These are phyloP conservation scores for Lycium ferocissimum DNA, from an alignment of 257 asterid species.

Conservation along the genomic window DNA sequence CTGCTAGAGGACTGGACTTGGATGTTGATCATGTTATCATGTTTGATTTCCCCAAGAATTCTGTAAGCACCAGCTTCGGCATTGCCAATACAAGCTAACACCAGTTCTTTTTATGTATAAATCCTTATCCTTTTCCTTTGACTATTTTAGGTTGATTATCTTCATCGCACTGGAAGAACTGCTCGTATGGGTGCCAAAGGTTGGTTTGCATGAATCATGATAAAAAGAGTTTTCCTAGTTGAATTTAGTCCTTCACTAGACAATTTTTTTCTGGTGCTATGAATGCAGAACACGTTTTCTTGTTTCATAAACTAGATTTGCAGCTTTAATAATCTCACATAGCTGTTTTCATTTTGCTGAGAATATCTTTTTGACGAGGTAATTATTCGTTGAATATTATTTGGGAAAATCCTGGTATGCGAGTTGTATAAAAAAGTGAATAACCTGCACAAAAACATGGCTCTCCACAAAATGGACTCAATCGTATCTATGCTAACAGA, in stretches of 20 bases:
- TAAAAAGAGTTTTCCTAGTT: not conserved
- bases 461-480: not conserved
- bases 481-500: not conserved
- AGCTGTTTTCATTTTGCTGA: not conserved
- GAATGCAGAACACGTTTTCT: not conserved
- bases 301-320: not conserved
- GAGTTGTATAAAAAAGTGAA: not conserved
- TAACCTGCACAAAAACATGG: not conserved
- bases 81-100: not conserved
- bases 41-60: constrained; percentile 94
- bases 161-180: constrained; percentile 99
- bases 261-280: not conserved
- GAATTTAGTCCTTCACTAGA: not conserved
- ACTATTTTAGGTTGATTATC: constrained; percentile 79
- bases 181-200: constrained; percentile 99
- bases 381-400: not conserved
- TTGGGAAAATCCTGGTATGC: not conserved
- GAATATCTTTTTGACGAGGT: not conserved
- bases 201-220: constrained; percentile 35
- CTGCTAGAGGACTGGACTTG: constrained; percentile 98
- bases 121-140: constrained; percentile 9
- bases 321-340: not conserved
- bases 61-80: constrained; percentile 60
- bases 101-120: constrained; percentile 11
- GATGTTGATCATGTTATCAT: constrained; percentile 98